Base-by-base conservation (phyloP, 1,284 basidiomycete species). In the Ustilago vetiveriae region DNA sequence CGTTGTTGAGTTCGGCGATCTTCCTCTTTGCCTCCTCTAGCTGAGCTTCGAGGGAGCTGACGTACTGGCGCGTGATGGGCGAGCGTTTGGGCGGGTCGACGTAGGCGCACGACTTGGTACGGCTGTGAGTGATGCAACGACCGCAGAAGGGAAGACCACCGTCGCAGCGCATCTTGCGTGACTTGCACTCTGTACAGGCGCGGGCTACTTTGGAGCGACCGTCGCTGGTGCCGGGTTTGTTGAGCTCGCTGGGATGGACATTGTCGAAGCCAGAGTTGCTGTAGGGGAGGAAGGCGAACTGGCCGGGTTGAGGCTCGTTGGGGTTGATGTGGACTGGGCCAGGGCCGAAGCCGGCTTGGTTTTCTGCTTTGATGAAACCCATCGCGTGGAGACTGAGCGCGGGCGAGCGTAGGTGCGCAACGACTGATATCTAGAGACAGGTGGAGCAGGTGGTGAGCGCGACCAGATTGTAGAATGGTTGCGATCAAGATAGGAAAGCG, bases 111-210 rank as follows among this genome's bases (percentile, higher is more conserved):
- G 68, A 71, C 44, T 66, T 71, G 26, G 68, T 71, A 32, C 68
- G 62, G 58, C 63, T 71, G 58, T 71, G 68, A 4, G 68, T 63
- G 58, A 58, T 71, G 63, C 68, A 71, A 30, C 68, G 62, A 36
- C 68, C 63, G 26, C 68, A 71, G 40, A 66, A 71, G 50, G 68
- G 68, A n/a, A 71, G 50, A n/a, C 68, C 68, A 16, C 68, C 68
- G 42, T 71, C 68, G 42, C 68, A 71, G n/a, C 68, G 57, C 68
- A 71, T 71, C 54, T 71, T 71, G 39, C 68, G 57, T 32, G 68
- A 62, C 47, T 71, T 71, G 63, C 68, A 71, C 40, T 71, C 68
- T 35, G 68, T 71, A 26, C 68, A 71, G 30, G 68, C 68, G 17
- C 67, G 55, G 11, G 67, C 67, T 10, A 70, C 67, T 43, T 70